A percentile compares a stretch with the other conserved stretches of the same genome.
Conservation (phyloP, 2,329 filamentous ascomycete species). For the Fusarium sp. region DNA sequence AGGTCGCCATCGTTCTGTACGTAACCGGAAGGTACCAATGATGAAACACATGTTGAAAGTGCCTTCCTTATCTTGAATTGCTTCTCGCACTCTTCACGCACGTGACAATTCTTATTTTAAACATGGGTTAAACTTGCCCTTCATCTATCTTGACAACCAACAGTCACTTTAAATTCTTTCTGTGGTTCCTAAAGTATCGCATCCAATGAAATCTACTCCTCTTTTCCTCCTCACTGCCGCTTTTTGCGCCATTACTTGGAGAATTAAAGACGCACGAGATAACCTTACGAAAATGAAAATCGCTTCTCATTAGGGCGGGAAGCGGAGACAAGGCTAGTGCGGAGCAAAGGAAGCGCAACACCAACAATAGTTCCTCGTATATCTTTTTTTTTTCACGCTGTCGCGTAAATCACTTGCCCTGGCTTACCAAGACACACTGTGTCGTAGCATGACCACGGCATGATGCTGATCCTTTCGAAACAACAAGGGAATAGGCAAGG, state of each 20-base stretch:
- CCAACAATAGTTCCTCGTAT: conserved; percentile 11
- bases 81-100: neutral
- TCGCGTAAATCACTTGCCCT: neutral
- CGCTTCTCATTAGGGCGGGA: conserved; percentile 31
- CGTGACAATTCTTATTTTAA: neutral
- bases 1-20: conserved; percentile 1
- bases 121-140: neutral
- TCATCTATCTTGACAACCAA: neutral
- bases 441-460: neutral
- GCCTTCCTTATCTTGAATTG: conserved; percentile 13
- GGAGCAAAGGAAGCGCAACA: conserved; percentile 44
- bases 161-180: neutral
- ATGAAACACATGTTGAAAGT: conserved; percentile 2
- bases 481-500: neutral
- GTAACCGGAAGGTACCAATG: conserved; percentile 15
- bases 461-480: neutral
- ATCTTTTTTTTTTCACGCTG: neutral
- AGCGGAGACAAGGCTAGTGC: conserved; percentile 39
- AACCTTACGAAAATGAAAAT: conserved; percentile 30
- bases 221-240: conserved; percentile 34
- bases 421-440: neutral
- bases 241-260: conserved; percentile 40
- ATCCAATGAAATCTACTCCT: conserved; percentile 25
- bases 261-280: conserved; percentile 18
- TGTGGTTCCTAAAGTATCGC: neutral